Evolutionary conservation across 1,139 yeast species (phyloP).

Genomic region (Kluyveromyces marxianus): DNA sequence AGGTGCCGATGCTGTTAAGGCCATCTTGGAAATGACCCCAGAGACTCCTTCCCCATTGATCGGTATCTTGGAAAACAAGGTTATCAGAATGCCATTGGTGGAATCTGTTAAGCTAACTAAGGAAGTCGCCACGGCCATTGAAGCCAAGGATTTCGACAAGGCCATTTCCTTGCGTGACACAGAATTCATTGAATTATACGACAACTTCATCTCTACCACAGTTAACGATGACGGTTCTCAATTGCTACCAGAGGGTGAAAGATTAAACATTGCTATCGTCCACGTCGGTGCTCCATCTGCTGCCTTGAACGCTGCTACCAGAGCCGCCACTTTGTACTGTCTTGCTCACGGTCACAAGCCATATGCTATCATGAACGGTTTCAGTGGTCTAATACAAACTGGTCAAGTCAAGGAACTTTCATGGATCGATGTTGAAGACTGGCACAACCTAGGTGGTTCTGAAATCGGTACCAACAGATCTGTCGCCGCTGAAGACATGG

Average conservation of each 20-base stretch:
- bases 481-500: slow-evolving; percentile 62
- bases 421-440: slow-evolving; percentile 66
- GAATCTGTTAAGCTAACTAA: slow-evolving; percentile 68
- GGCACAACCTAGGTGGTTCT: slow-evolving; percentile 73
- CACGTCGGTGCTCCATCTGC: slow-evolving; percentile 84
- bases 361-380: slow-evolving; percentile 68
- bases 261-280: slow-evolving; percentile 61
- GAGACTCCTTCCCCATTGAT: slow-evolving; percentile 71
- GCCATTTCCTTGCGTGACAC: slow-evolving; percentile 66
- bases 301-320: slow-evolving; percentile 70
- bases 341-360: slow-evolving; percentile 69
- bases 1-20: slow-evolving; percentile 79
- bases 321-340: slow-evolving; percentile 68
- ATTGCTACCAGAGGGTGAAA: slow-evolving; percentile 45
- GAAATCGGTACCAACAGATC: slow-evolving; percentile 77
- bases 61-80: slow-evolving; percentile 64
- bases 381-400: slow-evolving; percentile 68
- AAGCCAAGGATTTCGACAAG: slow-evolving; percentile 48
- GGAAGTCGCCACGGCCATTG: slow-evolving; percentile 62
- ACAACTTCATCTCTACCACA: slow-evolving; percentile 58
- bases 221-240: slow-evolving; percentile 51
- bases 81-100: slow-evolving; percentile 60
- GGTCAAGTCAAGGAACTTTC: slow-evolving; percentile 55
- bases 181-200: slow-evolving; percentile 60
- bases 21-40: slow-evolving; percentile 62